These are phyloP conservation scores for Davidsoniella eucalypti DNA, from an alignment of 2,329 filamentous ascomycete species.

Conservation along the genomic window DNA sequence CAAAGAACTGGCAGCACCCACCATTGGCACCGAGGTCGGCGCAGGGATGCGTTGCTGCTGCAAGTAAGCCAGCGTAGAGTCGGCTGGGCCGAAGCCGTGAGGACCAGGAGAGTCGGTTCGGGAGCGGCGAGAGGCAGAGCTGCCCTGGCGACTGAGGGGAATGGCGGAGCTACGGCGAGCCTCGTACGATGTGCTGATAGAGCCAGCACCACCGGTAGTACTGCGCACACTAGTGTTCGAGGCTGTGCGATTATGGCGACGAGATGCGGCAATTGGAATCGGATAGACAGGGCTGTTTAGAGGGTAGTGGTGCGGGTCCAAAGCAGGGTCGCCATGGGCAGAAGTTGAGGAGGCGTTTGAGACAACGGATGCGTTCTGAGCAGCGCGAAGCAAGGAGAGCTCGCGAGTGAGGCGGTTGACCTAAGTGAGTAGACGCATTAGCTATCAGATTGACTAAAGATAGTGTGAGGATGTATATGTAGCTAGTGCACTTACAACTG, in stretches of 20 bases:
- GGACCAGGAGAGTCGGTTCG: constrained; percentile 30
- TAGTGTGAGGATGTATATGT: neutral
- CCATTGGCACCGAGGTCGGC: constrained; percentile 18
- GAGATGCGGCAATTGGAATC: constrained; percentile 30
- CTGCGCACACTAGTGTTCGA: constrained; percentile 40
- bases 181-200: constrained; percentile 22
- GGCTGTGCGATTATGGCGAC: constrained; percentile 40
- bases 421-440: constrained; percentile 25
- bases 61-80: constrained; percentile 30
- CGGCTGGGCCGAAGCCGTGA: constrained; percentile 3
- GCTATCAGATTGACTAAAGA: neutral
- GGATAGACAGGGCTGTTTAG: constrained; percentile 42
- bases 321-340: constrained; percentile 33
- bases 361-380: constrained; percentile 48
- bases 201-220: constrained; percentile 29
- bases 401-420: constrained; percentile 89
- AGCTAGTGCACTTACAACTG: constrained; percentile 45
- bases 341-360: constrained; percentile 50
- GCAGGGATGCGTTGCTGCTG: constrained; percentile 29
- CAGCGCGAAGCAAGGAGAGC: constrained; percentile 61
- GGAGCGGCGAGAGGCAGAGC: constrained; percentile 36
- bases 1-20: constrained; percentile 7
- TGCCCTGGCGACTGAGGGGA: constrained; percentile 37
- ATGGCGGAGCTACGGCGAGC: constrained; percentile 25
- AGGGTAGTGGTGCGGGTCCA: constrained; percentile 35